These are phyloP conservation scores for Sporothrix euskadiensis DNA, from an alignment of 2,329 filamentous ascomycete genomes.

Conservation along the genomic window DNA sequence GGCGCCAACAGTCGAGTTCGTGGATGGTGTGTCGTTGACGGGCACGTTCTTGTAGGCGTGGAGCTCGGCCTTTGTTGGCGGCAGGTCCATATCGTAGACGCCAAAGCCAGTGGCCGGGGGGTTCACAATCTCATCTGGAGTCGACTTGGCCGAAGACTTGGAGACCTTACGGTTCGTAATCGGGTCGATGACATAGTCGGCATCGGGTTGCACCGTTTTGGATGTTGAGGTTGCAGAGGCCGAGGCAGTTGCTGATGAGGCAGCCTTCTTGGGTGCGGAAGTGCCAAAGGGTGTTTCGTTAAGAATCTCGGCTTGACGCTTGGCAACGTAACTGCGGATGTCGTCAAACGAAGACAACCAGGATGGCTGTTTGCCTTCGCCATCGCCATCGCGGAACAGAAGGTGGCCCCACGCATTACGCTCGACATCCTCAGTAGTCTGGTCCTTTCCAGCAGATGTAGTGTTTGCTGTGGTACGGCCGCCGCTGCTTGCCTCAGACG, in stretches of 20 bases:
- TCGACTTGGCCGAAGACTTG: slow-evolving; percentile 34
- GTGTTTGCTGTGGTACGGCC: background rate
- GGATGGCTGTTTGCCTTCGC: slow-evolving; percentile 34
- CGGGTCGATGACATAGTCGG: slow-evolving; percentile 55
- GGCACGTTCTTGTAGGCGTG: slow-evolving; percentile 38
- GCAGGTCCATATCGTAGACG: slow-evolving; percentile 21
- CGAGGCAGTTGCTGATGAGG: background rate
- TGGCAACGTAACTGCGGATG: slow-evolving; percentile 41
- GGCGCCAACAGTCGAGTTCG: background rate
- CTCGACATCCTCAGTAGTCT: slow-evolving; percentile 49
- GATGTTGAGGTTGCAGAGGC: slow-evolving; percentile 23
- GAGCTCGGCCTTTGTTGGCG: slow-evolving; percentile 38
- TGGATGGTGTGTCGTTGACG: slow-evolving; percentile 17
- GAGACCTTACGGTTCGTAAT: slow-evolving; percentile 58
- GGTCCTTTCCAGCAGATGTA: slow-evolving; percentile 42
- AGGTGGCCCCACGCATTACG: slow-evolving; percentile 49
- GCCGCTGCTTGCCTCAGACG: slow-evolving; percentile 32
- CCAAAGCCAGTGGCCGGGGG: slow-evolving; percentile 32
- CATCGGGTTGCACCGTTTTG: slow-evolving; percentile 26
- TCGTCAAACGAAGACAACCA: slow-evolving; percentile 41
- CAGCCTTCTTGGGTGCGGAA: background rate
- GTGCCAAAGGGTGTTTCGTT: slow-evolving; percentile 22
- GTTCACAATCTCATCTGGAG: slow-evolving; percentile 32
- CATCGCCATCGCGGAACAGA: slow-evolving; percentile 40
- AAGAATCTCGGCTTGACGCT: slow-evolving; percentile 31